These are phyloP conservation scores for Fusarium clavum DNA, from an alignment of 2,329 filamentous ascomycete genomes.

Conservation along the genomic window DNA sequence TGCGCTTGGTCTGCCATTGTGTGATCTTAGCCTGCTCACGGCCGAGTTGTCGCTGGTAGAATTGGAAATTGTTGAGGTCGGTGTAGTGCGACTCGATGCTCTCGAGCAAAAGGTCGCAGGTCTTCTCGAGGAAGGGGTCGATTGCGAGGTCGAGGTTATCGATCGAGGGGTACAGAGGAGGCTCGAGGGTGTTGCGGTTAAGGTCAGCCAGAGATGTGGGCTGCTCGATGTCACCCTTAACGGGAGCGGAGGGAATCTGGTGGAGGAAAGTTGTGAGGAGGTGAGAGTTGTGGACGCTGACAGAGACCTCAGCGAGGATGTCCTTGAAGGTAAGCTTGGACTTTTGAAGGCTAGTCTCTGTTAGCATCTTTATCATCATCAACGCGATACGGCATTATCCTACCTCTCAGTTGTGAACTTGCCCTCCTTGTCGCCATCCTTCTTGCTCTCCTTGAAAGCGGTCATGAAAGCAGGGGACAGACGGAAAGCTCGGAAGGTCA, in stretches of 20 bases:
- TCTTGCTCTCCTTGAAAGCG: constrained; percentile 93
- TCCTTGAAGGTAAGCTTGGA: constrained; percentile 93
- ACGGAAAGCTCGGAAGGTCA: constrained; percentile 91
- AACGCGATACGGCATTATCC: constrained; percentile 46
- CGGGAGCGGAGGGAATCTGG: constrained; percentile 79
- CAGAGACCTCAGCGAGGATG: constrained; percentile 89
- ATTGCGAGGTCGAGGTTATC: constrained; percentile 92
- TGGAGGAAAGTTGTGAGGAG: constrained; percentile 95
- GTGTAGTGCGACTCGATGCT: constrained; percentile 98
- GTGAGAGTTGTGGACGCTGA: constrained; percentile 95
- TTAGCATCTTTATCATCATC: constrained; percentile 21
- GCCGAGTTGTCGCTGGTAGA: constrained; percentile 91
- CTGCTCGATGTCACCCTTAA: constrained; percentile 74
- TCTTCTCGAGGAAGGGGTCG: constrained; percentile 98
- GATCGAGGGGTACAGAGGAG: constrained; percentile 85
- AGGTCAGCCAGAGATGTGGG: constrained; percentile 84
- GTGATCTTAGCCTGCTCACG: constrained; percentile 97
- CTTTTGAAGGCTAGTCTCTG: constrained; percentile 81
- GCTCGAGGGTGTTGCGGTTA: constrained; percentile 69
- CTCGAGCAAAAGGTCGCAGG: constrained; percentile 94
- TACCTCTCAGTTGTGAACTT: constrained; percentile 98
- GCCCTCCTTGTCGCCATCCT: constrained; percentile 77
- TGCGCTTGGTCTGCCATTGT: constrained; percentile 96
- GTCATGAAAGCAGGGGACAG: constrained; percentile 88
- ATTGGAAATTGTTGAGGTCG: constrained; percentile 98